Evolutionary conservation across 352 stramenopile species (phyloP).

Genomic region (Phytophthora litchii): DNA sequence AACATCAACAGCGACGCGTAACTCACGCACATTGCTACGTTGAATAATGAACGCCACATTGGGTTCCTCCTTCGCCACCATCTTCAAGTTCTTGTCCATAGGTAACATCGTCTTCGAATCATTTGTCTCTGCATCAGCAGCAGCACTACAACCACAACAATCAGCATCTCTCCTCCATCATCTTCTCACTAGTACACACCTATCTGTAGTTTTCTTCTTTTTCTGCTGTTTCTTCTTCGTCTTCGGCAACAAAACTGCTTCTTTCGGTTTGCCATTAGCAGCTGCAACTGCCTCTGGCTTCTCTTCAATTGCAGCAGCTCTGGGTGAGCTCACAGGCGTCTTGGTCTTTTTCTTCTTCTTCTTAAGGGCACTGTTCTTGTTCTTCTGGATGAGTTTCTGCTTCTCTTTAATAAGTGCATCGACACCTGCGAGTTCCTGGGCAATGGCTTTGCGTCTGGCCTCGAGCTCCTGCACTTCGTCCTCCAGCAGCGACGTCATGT

Average conservation of each 20-base stretch:
- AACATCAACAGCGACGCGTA: background rate
- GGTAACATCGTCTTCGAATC: conserved; percentile 42
- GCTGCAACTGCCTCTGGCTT: conserved; percentile 7
- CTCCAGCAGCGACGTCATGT: conserved; percentile 60
- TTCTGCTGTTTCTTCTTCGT: conserved; percentile 46
- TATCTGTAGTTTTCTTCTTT: conserved; percentile 33
- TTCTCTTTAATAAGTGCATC: conserved; percentile 69
- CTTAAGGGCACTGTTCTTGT: conserved; percentile 46
- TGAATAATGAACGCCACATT: conserved; percentile 89
- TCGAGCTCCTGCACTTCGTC: conserved; percentile 77
- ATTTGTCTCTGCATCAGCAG: conserved; percentile 10
- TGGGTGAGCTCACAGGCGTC: conserved; percentile 14
- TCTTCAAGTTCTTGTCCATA: conserved; percentile 71
- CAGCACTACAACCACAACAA: conserved; percentile 10
- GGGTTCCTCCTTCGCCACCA: conserved; percentile 72
- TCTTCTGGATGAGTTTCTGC: conserved; percentile 58
- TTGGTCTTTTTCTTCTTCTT: conserved; percentile 56
- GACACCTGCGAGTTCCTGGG: conserved; percentile 53
- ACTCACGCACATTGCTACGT: conserved; percentile 71
- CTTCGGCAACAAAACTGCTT: conserved; percentile 23
- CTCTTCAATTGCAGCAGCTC: conserved; percentile 19
- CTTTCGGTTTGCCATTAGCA: conserved; percentile 7
- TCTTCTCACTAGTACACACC: conserved; percentile 4
- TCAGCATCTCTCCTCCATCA: background rate
- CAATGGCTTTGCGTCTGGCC: conserved; percentile 42